Evolutionary conservation across 306 rosid species (phyloP).

Genomic region (Argentina anserina): DNA sequence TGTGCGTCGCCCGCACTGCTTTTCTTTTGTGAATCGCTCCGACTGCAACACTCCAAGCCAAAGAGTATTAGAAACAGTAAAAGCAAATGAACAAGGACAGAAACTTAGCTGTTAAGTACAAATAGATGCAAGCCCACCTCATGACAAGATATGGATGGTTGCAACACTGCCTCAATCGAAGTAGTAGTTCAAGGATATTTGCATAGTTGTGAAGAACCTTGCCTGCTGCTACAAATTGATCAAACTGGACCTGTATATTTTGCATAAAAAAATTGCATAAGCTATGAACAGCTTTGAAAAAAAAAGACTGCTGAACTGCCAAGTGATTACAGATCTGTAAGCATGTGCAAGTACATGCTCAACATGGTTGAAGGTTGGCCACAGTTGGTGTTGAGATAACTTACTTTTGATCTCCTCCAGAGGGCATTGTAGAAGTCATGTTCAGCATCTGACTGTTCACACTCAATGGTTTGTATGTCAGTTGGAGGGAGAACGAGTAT

Average conservation of each 20-base stretch:
- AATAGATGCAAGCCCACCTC: slow-evolving; percentile 42
- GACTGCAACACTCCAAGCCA: slow-evolving; percentile 33
- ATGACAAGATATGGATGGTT: slow-evolving; percentile 81
- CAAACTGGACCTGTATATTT: slow-evolving; percentile 68
- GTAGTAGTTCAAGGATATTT: slow-evolving; percentile 71
- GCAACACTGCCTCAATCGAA: slow-evolving; percentile 85
- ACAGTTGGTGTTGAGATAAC: slow-evolving; percentile 5
- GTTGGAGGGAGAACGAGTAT: slow-evolving; percentile 76
- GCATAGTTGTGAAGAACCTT: slow-evolving; percentile 78
- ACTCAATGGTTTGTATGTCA: slow-evolving; percentile 60
- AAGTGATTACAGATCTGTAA: background rate
- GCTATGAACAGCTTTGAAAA: slow-evolving; percentile 2
- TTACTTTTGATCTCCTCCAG: slow-evolving; percentile 69
- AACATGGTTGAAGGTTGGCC: background rate
- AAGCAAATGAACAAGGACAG: slow-evolving; percentile 6
- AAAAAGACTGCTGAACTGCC: background rate
- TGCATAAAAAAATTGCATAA: slow-evolving; percentile 11
- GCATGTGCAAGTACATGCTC: background rate
- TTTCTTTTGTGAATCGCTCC: slow-evolving; percentile 40
- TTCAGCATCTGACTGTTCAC: slow-evolving; percentile 77
- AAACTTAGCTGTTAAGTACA: background rate
- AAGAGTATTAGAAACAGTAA: slow-evolving; percentile 17
- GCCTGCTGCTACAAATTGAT: slow-evolving; percentile 76
- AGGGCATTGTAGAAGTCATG: slow-evolving; percentile 76
- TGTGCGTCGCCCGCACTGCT: slow-evolving; percentile 37